Evolutionary conservation across 129 eudicot species (phyloP).

Genomic region (Tagetes patula): DNA sequence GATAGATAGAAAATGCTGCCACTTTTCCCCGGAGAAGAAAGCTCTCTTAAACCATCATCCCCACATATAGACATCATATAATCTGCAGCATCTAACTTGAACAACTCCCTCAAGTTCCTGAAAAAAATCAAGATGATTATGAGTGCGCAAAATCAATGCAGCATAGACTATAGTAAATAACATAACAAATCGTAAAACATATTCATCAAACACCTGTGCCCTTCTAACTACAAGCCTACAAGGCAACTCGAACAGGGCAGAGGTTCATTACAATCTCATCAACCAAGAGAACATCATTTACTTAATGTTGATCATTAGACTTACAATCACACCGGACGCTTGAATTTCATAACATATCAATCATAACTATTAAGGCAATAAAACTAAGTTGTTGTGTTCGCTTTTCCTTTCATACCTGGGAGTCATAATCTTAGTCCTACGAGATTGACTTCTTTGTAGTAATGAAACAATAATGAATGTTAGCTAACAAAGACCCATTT

Average conservation of each 20-base stretch:
- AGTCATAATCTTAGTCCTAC: not conserved
- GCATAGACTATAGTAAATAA: not conserved
- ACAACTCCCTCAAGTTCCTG: slow-evolving; percentile 97
- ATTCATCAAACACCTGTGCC: not conserved
- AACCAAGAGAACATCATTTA: not conserved
- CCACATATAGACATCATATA: slow-evolving; percentile 99
- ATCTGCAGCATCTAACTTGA: slow-evolving; percentile 95
- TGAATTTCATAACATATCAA: not conserved
- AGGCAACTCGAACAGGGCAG: not conserved
- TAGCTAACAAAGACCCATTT: not conserved
- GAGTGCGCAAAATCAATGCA: slow-evolving; percentile 17
- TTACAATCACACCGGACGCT: not conserved
- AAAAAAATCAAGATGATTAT: slow-evolving; percentile 24
- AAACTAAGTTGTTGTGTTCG: not conserved
- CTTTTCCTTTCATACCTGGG: not conserved
- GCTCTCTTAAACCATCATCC: slow-evolving; percentile 95
- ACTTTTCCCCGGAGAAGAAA: slow-evolving; percentile 92
- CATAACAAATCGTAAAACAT: slow-evolving; percentile 4
- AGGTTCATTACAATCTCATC: slow-evolving; percentile 9
- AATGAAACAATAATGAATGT: not conserved
- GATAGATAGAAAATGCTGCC: slow-evolving; percentile 93
- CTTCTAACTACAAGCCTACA: not conserved
- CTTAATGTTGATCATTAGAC: not conserved
- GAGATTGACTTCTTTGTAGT: not conserved
- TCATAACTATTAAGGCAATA: slow-evolving; percentile 3